Evolutionary conservation across 2,329 filamentous ascomycete species (phyloP).

Genomic region (Fusarium foetens): DNA sequence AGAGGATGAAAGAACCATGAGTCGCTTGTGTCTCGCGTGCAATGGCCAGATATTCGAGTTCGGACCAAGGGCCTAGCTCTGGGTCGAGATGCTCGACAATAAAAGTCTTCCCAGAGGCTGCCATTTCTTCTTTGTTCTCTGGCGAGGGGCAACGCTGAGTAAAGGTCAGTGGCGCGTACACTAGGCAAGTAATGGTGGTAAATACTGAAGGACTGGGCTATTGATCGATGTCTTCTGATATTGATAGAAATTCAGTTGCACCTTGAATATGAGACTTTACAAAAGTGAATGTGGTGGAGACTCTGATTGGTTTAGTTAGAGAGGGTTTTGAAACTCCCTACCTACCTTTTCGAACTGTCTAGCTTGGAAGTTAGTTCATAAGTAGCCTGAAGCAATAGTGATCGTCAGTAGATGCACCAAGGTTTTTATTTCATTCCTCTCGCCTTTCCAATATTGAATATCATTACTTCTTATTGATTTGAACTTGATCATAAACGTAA

Average conservation of each 20-base stretch:
- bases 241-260: background rate
- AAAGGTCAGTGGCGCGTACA: constrained; percentile 5
- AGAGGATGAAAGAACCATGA: constrained; percentile 79
- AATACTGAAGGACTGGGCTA: constrained; percentile 8
- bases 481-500: background rate
- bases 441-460: background rate
- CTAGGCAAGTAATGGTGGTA: constrained; percentile 13
- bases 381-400: constrained; percentile 25
- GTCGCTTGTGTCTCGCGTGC: constrained; percentile 78
- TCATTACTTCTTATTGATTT: background rate
- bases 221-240: background rate
- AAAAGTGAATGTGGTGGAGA: constrained; percentile 21
- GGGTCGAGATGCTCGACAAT: constrained; percentile 97
- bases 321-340: constrained; percentile 36
- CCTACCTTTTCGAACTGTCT: background rate
- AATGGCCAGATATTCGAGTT: constrained; percentile 90
- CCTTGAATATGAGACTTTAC: constrained; percentile 8
- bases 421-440: background rate
- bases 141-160: constrained; percentile 10
- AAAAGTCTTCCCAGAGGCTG: constrained; percentile 72
- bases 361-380: background rate
- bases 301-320: constrained; percentile 22
- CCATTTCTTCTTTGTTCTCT: constrained; percentile 48
- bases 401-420: constrained; percentile 22
- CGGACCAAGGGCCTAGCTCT: constrained; percentile 93